Base-by-base conservation (phyloP, 768 basidiomycete species). In the Tricholoma sp. region DNA sequence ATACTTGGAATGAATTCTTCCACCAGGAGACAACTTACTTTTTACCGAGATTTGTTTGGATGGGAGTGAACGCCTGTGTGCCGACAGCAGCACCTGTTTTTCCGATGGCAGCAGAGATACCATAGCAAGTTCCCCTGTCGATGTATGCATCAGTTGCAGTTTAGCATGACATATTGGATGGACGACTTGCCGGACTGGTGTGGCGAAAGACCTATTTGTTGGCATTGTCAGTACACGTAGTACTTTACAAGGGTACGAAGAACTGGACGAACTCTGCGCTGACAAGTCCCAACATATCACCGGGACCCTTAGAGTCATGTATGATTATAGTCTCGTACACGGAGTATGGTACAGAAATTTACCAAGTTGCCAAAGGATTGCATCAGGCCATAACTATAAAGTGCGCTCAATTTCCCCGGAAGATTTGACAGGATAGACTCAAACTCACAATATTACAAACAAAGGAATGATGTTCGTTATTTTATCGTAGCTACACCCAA, bases 31-130 rank as follows among this genome's bases (percentile, higher is more conserved):
- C 9, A 13, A 67, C 73, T 45, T 62, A 81, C 81, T 76, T 79
- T 63, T 85, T 82, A 12, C 87, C 87, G n/a, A 86, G 79, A 63
- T 86, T 76, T 54, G 72, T 71, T 63, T 85, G 82, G 58, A 88
- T 86, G 3, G 86, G 86, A 3, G 84, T 86, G 66, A 87, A 87
- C 1, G 79, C 83, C 62, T 88, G 85, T 0, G 83, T 85, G 8
- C 86, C 86, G 51, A 87, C 57, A n/a, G 84, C 87, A 17, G 88
- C 89, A 4, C 88, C 88, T 2, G 84, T 74, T 63, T 88, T 88
- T 8, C 86, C 85, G 6, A 88, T 70, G 0, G 85, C 85, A 7
- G 86, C 86, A 28, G 82, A 82, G 37, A 88, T 63, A 1, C 86
- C 87, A 58, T 88, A 89, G 66, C 82, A 85, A 9, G 87, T 85